Conservation (phyloP, 2,329 filamentous ascomycete species). For the Talaromyces sp. region DNA sequence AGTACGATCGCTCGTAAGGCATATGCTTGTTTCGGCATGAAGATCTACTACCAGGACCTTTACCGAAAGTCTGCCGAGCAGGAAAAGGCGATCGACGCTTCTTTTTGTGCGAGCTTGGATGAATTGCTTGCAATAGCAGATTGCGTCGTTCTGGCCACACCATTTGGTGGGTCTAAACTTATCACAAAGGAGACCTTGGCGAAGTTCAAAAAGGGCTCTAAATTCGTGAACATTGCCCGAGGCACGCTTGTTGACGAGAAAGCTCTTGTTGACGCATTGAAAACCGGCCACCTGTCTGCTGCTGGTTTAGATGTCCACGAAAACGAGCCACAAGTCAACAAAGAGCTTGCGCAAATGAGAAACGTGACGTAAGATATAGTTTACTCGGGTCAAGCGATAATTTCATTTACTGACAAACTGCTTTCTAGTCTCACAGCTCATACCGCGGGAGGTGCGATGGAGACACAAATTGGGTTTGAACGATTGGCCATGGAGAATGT, state of each 20-base stretch:
- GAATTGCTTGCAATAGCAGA: slow-evolving; percentile 7
- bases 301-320: background rate
- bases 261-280: slow-evolving; percentile 13
- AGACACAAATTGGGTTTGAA: slow-evolving; percentile 16
- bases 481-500: slow-evolving; percentile 15
- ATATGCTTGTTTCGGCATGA: slow-evolving; percentile 14
- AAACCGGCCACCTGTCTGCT: slow-evolving; percentile 10
- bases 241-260: slow-evolving; percentile 11
- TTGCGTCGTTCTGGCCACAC: slow-evolving; percentile 11
- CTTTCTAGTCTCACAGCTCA: slow-evolving; percentile 11
- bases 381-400: background rate
- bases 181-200: slow-evolving; percentile 10
- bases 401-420: background rate
- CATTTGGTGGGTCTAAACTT: slow-evolving; percentile 11
- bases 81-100: slow-evolving; percentile 7
- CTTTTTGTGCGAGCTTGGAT: slow-evolving; percentile 4
- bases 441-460: slow-evolving; percentile 11
- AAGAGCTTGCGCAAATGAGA: slow-evolving; percentile 8
- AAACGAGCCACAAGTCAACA: background rate
- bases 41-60: slow-evolving; percentile 12
- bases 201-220: slow-evolving; percentile 13
- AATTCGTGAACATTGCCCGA: slow-evolving; percentile 13
- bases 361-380: slow-evolving; percentile 9
- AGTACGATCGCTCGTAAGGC: slow-evolving; percentile 12
- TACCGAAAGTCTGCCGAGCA: slow-evolving; percentile 7